These are phyloP conservation scores for Saccharomycopsis fermentans DNA, from an alignment of 805 yeast genomes.

Conservation along the genomic window DNA sequence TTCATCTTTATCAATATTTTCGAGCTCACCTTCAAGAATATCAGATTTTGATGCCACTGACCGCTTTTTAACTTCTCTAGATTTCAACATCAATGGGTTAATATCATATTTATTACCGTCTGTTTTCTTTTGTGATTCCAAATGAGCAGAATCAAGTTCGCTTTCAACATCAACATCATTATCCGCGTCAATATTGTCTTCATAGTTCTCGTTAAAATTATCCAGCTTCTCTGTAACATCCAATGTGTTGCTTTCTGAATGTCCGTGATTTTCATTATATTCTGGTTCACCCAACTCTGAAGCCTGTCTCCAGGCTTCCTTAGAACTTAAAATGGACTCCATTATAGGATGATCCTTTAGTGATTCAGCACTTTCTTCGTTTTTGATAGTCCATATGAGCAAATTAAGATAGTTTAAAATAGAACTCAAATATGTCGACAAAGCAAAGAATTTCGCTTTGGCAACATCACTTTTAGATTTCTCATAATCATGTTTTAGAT, in stretches of 20 bases:
- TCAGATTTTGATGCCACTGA: constrained; percentile 35
- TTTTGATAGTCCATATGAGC: constrained; percentile 46
- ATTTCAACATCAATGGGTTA: constrained; percentile 36
- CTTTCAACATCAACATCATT: constrained; percentile 15
- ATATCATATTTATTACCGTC: constrained; percentile 20
- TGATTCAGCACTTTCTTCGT: constrained; percentile 38
- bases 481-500: constrained; percentile 17
- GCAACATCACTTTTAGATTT: constrained; percentile 27
- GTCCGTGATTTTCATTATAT: constrained; percentile 18
- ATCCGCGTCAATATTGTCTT: neutral
- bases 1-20: constrained; percentile 79
- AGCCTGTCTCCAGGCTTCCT: constrained; percentile 89
- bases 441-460: constrained; percentile 53
- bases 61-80: constrained; percentile 38
- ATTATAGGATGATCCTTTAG: constrained; percentile 86
- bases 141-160: constrained; percentile 18
- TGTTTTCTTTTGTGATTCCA: constrained; percentile 21
- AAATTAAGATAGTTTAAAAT: constrained; percentile 72
- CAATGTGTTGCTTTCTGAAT: constrained; percentile 21
- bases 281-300: constrained; percentile 34
- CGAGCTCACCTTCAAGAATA: constrained; percentile 61
- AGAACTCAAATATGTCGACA: constrained; percentile 70
- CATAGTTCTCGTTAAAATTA: constrained; percentile 22
- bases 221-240: constrained; percentile 24
- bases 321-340: constrained; percentile 71